Evolutionary conservation across 1,139 yeast species (phyloP), one percentile per base, ranked within the genome.

Genomic region (Suhomyces chickasaworum): DNA sequence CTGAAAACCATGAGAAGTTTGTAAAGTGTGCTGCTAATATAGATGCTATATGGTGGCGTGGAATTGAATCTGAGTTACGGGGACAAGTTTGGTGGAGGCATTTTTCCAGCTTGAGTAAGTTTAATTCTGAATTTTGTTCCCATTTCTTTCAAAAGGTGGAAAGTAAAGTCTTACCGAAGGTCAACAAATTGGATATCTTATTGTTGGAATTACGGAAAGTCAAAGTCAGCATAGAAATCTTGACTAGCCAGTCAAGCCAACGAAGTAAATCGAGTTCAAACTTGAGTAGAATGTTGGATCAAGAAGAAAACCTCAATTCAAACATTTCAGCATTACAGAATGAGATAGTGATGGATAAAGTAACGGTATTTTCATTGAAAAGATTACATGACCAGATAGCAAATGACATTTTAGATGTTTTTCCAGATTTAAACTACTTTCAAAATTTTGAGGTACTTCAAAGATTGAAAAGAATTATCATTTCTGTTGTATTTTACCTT

Each of bases 41-140:
- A 16, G 68, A 83, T 44, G 83, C 80, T 46, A 65, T 83, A 47
- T 82, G 85, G 78, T 84, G 89, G 89, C 66, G 87, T 44, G 89
- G 89, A 2, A 63, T 85, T 1, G 85, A 89, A 3, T 47, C 65
- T n/a, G 53, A 53, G 33, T 59, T 74, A 16, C 66, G 91, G 38
- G 63, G 70, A 7, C 61, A 61, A 12, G 68, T 84, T 4, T 85
- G 91, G 91, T 63, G 66, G 51, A 62, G 63, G 39, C 46, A 49
- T 27, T 47, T 42, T 29, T 79, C 80, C 10, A 71, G 69, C 47
- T 53, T 59, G n/a, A 43, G 46, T 16, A 52, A 55, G 17, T 50
- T 60, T 20, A 52, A 51, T 48, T 59, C 53, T 39, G 37, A 48
- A 21, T 53, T 56, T 34, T 60, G 65, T 42, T 52, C 48, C 7